Base-by-base conservation (phyloP, 805 yeast species). In the Candida glaebosa region DNA sequence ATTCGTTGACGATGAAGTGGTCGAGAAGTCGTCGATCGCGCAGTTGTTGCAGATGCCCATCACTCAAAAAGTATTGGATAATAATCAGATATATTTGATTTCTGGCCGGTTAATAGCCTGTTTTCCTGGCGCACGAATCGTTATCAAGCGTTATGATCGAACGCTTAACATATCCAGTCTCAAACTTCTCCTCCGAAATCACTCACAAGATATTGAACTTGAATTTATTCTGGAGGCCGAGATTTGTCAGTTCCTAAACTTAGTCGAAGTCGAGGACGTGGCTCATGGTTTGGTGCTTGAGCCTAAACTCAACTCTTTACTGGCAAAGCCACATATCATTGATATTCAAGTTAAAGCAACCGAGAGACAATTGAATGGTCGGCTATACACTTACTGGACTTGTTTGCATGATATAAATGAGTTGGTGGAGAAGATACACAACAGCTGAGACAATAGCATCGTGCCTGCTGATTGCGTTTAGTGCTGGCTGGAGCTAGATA, bases 101-200 rank as follows among this genome's bases (percentile, higher is more conserved):
- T 40, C 47, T 5, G 62, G 51, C 1, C 44, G 35, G 18, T 25
- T 61, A 3, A 32, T 24, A 9, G 56, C 56, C 3, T 37, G 49
- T 24, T 10, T 45, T 4, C 62, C 65, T 1, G 19, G 31, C 17
- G 37, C 42, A 10, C 50, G 53, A 10, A 52, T 63, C 17, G 43
- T 61, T 3, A 48, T 64, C 12, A 60, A 60, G 36, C 68, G 67
- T 2, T 60, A 43, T 28, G 48, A 49, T 7, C 47, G 67, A 19
- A 60, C 68, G 2, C 33, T 62, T 19, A 62, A 63, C 31, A 42
- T 57, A 1, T 49, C 58, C 1, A 45, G 43, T 16, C 56, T 64
- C 38, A 56, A 54, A 31, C 37, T 65, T 2, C 38, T 47, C 6
- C 40, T 63, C 8, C 26, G 42, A 52, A 30, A 36, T 34, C 10